These are phyloP conservation scores for Tillandsia leiboldiana DNA, from an alignment of 176 grass and related monocot genomes.

Conservation along the genomic window DNA sequence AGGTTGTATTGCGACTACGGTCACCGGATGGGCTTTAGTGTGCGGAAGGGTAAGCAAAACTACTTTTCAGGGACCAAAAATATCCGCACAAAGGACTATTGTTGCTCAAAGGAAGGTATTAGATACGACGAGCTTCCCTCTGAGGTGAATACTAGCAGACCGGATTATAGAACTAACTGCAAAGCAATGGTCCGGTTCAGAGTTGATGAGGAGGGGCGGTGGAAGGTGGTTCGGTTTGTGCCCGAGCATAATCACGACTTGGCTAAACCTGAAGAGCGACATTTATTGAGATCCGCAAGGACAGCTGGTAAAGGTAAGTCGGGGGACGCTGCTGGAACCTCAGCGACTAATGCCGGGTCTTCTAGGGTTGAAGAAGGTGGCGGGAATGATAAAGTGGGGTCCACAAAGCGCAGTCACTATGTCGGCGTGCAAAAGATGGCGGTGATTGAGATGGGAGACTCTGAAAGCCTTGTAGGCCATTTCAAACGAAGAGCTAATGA, in stretches of 20 bases:
- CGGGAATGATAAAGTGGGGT: no score
- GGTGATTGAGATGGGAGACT: conserved; percentile 36
- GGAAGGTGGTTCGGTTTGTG: conserved; percentile 73
- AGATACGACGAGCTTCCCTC: conserved; percentile 22
- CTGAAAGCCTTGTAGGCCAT: conserved; percentile 63
- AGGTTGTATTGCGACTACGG: conserved; percentile 78
- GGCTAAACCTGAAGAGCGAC: conserved; percentile 75
- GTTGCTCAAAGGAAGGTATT: conserved; percentile 67
- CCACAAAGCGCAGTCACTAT: no score
- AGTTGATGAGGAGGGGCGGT: conserved; percentile 63
- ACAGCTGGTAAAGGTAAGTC: conserved; percentile 52
- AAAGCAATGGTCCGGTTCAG: conserved; percentile 85
- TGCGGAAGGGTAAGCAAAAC: conserved; percentile 81
- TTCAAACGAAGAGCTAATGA: conserved; percentile 69
- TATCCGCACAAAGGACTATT: conserved; percentile 83
- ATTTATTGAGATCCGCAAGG: conserved; percentile 65
- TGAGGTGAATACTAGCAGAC: conserved; percentile 69
- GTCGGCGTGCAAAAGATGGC: no score
- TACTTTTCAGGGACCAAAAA: conserved; percentile 81
- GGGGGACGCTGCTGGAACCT: conserved; percentile 1
- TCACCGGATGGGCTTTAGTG: conserved; percentile 74
- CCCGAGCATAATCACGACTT: conserved; percentile 72
- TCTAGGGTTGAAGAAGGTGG: no score
- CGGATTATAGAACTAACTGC: conserved; percentile 75
- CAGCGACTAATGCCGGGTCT: no score